These are phyloP conservation scores for Candida chauliodis DNA, from an alignment of 805 yeast species.

Conservation along the genomic window DNA sequence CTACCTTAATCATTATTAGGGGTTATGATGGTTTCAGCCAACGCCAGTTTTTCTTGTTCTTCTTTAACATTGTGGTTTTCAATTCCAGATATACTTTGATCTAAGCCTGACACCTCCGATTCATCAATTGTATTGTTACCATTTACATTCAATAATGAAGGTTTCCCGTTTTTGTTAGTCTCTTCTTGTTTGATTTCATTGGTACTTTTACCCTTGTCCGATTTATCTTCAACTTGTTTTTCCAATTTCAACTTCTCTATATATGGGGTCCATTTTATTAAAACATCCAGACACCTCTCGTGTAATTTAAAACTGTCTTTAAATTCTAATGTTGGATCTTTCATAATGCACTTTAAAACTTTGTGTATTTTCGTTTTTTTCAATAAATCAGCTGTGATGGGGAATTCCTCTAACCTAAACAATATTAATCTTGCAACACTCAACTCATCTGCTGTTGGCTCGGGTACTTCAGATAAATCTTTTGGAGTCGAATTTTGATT, in stretches of 20 bases:
- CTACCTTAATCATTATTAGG: no score
- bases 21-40: not conserved
- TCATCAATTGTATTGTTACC: constrained; percentile 16
- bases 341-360: constrained; percentile 46
- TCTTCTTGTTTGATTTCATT: constrained; percentile 5
- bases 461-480: constrained; percentile 29
- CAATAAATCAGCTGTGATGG: constrained; percentile 38
- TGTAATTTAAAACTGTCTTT: constrained; percentile 45
- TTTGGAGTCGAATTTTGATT: constrained; percentile 36
- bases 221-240: constrained; percentile 12
- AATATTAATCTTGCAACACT: constrained; percentile 38
- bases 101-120: constrained; percentile 23
- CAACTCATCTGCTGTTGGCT: constrained; percentile 44
- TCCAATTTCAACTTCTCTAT: constrained; percentile 36
- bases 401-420: constrained; percentile 39
- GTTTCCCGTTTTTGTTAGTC: constrained; percentile 1
- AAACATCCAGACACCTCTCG: constrained; percentile 38
- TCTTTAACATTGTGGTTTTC: constrained; percentile 6
- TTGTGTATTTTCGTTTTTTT: constrained; percentile 48
- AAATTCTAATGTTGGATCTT: constrained; percentile 36
- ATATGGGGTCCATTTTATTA: constrained; percentile 38
- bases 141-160: not conserved
- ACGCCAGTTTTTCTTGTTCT: not conserved
- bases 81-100: constrained; percentile 10
- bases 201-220: not conserved